Base-by-base conservation (phyloP, 2,329 filamentous ascomycete genomes). In the Sporothrix brunneoviolacea region DNA sequence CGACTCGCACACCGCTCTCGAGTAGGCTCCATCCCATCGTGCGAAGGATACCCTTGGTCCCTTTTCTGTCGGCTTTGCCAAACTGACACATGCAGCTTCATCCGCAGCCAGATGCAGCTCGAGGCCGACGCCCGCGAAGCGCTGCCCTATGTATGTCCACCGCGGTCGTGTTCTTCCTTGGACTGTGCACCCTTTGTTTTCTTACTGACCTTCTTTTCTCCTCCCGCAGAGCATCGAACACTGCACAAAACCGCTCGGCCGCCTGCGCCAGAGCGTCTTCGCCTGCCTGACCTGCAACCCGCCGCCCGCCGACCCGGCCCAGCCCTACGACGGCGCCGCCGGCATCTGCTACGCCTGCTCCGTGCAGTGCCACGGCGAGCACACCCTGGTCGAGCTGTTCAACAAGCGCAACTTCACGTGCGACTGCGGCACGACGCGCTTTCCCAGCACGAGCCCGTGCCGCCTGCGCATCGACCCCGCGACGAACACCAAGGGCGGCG, bases 341-440 rank as follows among this genome's bases (percentile, higher is more conserved):
- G 93, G 88, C 22, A 81, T 98, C 51, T 98, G 93, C 74, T 98
- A 98, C 62, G 88, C 91, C 19, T 98, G 93, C 71, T 96, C 91
- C 7, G 89, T 98, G 53, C 87, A 91, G 60, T 98, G 93, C 65
- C 93, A 98, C 62, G 91, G 93, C 58, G 91, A 97, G 62, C 93
- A 98, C 65, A 86, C 79, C 2, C 81, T 98, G 22, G 93, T 97
- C 44, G 93, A 98, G 69, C 85, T 98, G 18, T 98, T 98, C 71
- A 85, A 81, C 64, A 97, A 96, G 72, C 84, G 94, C 62, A 84
- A 95, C 68, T 97, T 98, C 62, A 88, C 88, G 36, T 98, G 93
- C 70, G 93, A 98, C 66, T 98, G 93, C 62, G 93, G 93, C 22
- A 96, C 91, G 0, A 89, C 84, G 39, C 83, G 91, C 46, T 75